Evolutionary conservation across 2,329 filamentous ascomycete genomes (phyloP).

Genomic region (Ascochyta pisi): DNA sequence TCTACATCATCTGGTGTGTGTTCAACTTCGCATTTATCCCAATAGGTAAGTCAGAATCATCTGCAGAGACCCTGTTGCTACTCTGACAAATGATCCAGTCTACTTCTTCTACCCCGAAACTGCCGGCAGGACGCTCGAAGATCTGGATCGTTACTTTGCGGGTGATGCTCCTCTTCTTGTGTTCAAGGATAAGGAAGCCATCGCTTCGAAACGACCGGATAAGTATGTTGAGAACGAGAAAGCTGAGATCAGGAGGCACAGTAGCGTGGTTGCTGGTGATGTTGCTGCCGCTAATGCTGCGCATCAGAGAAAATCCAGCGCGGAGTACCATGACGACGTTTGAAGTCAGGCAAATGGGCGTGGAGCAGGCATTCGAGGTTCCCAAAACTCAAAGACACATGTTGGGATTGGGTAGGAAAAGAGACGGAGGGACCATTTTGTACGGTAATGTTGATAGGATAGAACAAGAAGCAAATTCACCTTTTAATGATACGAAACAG

Average conservation of each 20-base stretch:
- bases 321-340: slow-evolving; percentile 4
- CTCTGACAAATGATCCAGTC: slow-evolving; percentile 19
- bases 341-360: not conserved
- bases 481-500: not conserved
- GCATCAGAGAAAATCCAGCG: slow-evolving; percentile 1
- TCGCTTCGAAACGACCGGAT: slow-evolving; percentile 52
- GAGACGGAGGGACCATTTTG: not conserved
- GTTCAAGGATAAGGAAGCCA: slow-evolving; percentile 57
- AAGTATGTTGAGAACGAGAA: slow-evolving; percentile 56
- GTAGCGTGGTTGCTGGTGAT: slow-evolving; percentile 28
- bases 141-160: slow-evolving; percentile 39
- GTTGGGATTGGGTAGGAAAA: not conserved
- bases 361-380: not conserved
- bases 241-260: slow-evolving; percentile 29
- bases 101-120: slow-evolving; percentile 43
- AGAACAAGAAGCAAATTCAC: not conserved
- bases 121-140: slow-evolving; percentile 39
- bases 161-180: slow-evolving; percentile 50
- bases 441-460: not conserved
- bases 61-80: not conserved
- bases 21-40: slow-evolving; percentile 59
- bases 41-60: slow-evolving; percentile 20
- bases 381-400: not conserved
- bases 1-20: slow-evolving; percentile 56
- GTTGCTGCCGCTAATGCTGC: slow-evolving; percentile 22